Evolutionary conservation across 306 rosid genomes (phyloP), one percentile per base, ranked within the genome.

Genomic region (Cicer bijugum): DNA sequence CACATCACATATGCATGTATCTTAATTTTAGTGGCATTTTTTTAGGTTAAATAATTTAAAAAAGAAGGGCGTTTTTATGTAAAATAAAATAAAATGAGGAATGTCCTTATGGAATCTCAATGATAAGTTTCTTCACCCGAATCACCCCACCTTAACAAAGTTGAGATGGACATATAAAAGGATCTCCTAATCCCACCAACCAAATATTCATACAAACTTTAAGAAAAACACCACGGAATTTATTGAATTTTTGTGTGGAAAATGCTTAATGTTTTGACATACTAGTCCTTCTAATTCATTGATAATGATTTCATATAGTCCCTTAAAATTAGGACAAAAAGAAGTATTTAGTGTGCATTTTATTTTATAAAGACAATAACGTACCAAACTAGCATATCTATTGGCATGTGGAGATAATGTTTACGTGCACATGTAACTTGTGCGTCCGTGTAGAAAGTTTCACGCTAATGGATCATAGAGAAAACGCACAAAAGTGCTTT

Each of bases 1-100:
- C 59, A 52, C 59, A 52, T 52, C 59, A 53, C 60, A 4, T 53
- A 4, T 53, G 64, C 64, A 58, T 28, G 42, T 23, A 28, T 58
- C 8, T 4, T 58, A 5, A 58, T 23, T 58, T 57, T 23, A 10
- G 40, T 56, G 61, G n/a, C 12, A 17, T 55, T 56, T 56, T 17
- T 56, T 56, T 17, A 38, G 14, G 15, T 23, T 20, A 56, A 56
- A 23, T 14, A 57, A 23, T 57, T 57, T 28, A 11, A 23, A 5
- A 57, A 53, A 57, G 15, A 4, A 55, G 63, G 19, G 6, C 6
- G 12, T 6, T 47, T 53, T 28, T 28, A 28, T 28, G 35, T 28
- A 28, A 28, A 28, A 28, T 28, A 28, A 28, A 28, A 28, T 28
- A 28, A 53, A 53, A 53, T 56, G 61, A 0, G n/a, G 12, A 56